Conservation (phyloP, 2,329 filamentous ascomycete genomes). For the Monascus ruber region DNA sequence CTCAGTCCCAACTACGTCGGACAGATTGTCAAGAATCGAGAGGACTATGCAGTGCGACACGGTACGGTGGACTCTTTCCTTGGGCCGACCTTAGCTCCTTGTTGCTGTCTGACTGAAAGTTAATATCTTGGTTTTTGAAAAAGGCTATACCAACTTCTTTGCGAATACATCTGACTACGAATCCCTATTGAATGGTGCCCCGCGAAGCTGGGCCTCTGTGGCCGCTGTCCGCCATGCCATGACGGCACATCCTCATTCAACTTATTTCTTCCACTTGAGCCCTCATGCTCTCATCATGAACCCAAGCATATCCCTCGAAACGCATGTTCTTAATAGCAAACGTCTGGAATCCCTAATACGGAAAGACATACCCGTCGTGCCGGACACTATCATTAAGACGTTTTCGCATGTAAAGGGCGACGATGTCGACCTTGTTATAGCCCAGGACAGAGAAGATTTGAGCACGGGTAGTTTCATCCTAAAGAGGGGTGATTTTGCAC, state of each 20-base stretch:
- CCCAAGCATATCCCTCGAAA: conserved; percentile 55
- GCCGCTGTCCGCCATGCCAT: conserved; percentile 84
- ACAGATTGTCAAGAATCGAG: conserved; percentile 68
- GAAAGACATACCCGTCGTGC: conserved; percentile 74
- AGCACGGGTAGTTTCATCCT: conserved; percentile 68
- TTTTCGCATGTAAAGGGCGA: conserved; percentile 68
- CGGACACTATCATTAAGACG: conserved; percentile 94
- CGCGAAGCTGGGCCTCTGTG: conserved; percentile 50
- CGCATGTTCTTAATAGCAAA: conserved; percentile 55
- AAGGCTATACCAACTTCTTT: conserved; percentile 81
- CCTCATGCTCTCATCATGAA: conserved; percentile 84
- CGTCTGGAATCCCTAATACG: conserved; percentile 71
- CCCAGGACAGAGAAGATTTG: conserved; percentile 74
- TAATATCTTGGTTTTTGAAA: not conserved
- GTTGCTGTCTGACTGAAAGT: not conserved
- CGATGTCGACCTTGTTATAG: conserved; percentile 69
- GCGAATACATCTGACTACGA: conserved; percentile 64
- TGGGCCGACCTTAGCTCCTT: not conserved
- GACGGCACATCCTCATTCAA: conserved; percentile 62
- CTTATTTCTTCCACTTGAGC: conserved; percentile 80
- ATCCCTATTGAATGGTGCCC: conserved; percentile 29
- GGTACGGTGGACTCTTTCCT: conserved; percentile 44
- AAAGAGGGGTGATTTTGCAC: conserved; percentile 76
- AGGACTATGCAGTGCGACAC: conserved; percentile 74
- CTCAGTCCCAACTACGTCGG: conserved; percentile 58